phyloP scores from a whole-genome alignment of 306 rosid species.

The Trichosanthes cucumerina region DNA sequence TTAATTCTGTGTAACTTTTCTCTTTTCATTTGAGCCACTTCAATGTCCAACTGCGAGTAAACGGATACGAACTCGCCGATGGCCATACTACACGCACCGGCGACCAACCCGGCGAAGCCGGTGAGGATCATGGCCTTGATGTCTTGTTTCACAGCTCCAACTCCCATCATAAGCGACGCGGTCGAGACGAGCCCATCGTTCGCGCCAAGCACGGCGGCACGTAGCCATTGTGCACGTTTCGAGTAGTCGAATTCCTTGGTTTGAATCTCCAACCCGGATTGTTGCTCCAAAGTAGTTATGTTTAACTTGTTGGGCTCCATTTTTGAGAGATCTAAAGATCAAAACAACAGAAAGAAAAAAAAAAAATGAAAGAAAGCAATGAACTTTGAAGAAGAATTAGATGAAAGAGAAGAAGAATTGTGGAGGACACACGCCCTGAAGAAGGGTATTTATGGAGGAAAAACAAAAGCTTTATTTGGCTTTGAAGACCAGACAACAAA shows the following conservation, averaged over 20 bases:
- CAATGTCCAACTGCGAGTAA: conserved; percentile 75
- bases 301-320: conserved; percentile 1
- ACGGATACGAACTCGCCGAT: conserved; percentile 95
- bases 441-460: conserved; percentile 61
- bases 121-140: conserved; percentile 73
- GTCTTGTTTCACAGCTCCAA: conserved; percentile 82
- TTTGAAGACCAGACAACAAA: conserved; percentile 15
- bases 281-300: conserved; percentile 39
- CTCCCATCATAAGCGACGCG: conserved; percentile 89
- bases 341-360: conserved; percentile 20
- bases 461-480: background rate
- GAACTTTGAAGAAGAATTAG: background rate
- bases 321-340: background rate
- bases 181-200: conserved; percentile 91
- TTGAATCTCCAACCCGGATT: conserved; percentile 29
- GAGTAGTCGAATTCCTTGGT: conserved; percentile 58
- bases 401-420: conserved; percentile 30
- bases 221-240: conserved; percentile 86
- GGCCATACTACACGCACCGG: conserved; percentile 96
- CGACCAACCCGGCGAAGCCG: conserved; percentile 80
- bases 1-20: conserved; percentile 20
- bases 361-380: background rate
- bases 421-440: conserved; percentile 65
- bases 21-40: conserved; percentile 60
- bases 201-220: conserved; percentile 88